Evolutionary conservation across 306 rosid genomes (phyloP), one percentile per base, ranked within the genome.

Genomic region (Cicer chorassanicum): DNA sequence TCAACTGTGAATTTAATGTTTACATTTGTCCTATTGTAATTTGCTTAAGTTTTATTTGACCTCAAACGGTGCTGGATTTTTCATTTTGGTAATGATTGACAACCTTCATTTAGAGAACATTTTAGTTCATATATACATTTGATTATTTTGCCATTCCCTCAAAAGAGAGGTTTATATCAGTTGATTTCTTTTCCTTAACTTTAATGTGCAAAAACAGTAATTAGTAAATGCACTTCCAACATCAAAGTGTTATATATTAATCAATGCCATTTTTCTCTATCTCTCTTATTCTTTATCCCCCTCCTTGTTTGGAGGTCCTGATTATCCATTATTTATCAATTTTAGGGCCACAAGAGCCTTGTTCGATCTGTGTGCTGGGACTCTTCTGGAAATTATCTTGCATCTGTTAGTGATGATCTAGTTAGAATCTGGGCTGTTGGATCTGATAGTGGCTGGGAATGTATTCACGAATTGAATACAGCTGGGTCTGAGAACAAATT

Each of bases 301-400:
- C 18, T 16, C 59, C 38, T 34, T 38, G 10, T 21, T 1, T 72
- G 19, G 7, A 18, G 34, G 39, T 70, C n/a, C 19, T 7, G 36
- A 40, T 29, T 18, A 49, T 19, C 14, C n/a, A 68, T 40, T 51
- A 34, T 51, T 53, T 8, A 54, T 56, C 75, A 61, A 48, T 79
- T 68, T 51, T 76, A 93, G 98, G 98, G 95, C 72, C 98, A 90
- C 76, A 80, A 82, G n/a, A 81, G 34, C 49, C 5, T 0, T 50
- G 84, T 93, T 72, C 91, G 72, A 38, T 85, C 89, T 2, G 84
- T 89, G 57, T 86, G 96, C 83, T 93, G 98, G 97, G 87, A 93
- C 76, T 64, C 81, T 21, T 74, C 88, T 14, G 98, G 97, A 3
- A 84, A 87, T 41, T 84, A 78, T 83, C 57, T 93, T 18, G 94